phyloP scores from a whole-genome alignment of 116 monocot genomes.

The Dioscorea cayenensis region DNA sequence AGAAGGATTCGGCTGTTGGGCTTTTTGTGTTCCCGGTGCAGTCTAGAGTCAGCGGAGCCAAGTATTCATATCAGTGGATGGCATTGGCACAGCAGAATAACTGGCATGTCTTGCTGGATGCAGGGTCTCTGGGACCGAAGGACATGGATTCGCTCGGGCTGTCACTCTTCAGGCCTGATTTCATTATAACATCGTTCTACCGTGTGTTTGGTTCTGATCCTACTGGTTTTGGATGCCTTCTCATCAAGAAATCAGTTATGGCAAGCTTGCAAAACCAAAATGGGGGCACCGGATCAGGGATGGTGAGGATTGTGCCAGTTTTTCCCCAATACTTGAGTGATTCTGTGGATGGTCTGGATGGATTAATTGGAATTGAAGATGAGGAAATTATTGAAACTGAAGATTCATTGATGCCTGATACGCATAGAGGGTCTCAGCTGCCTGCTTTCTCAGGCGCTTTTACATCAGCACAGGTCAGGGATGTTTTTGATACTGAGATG shows the following conservation, averaged over 20 bases:
- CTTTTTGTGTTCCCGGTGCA: constrained; percentile 95
- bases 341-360: constrained; percentile 65
- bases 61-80: constrained; percentile 99
- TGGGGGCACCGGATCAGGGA: constrained; percentile 74
- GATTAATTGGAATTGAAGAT: constrained; percentile 48
- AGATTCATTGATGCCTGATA: constrained; percentile 18
- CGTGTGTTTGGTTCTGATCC: constrained; percentile 89
- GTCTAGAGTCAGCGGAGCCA: constrained; percentile 82
- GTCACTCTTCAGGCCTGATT: constrained; percentile 89
- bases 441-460: constrained; percentile 88
- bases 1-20: constrained; percentile 68
- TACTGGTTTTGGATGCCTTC: constrained; percentile 82
- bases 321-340: constrained; percentile 80
- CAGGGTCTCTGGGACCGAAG: constrained; percentile 93
- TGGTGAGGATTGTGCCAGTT: constrained; percentile 79
- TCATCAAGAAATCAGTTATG: constrained; percentile 90
- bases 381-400: constrained; percentile 31
- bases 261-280: constrained; percentile 51
- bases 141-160: constrained; percentile 98
- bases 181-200: constrained; percentile 95
- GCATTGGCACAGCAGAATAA: constrained; percentile 91
- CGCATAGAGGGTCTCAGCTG: constrained; percentile 41
- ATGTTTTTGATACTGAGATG: constrained; percentile 71
- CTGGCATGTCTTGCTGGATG: constrained; percentile 98
- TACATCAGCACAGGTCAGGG: constrained; percentile 70